A percentile compares a stretch with the other conserved stretches of the same genome.
These are phyloP conservation scores for Hericium erinaceus DNA, from an alignment of 768 basidiomycete species.

Conservation along the genomic window DNA sequence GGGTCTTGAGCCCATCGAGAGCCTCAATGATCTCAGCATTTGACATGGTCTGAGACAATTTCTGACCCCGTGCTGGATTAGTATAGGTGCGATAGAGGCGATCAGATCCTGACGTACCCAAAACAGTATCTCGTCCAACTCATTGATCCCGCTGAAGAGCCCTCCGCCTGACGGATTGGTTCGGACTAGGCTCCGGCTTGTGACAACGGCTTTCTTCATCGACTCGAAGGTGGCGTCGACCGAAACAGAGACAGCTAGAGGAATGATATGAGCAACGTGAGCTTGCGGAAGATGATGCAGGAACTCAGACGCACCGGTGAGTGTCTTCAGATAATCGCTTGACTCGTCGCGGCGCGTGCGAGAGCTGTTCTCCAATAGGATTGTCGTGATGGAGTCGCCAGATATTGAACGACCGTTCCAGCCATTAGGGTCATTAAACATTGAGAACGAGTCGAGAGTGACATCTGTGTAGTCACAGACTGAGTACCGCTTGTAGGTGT, in stretches of 20 bases:
- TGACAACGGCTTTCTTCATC: constrained; percentile 9
- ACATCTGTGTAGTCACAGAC: background rate
- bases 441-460: constrained; percentile 1
- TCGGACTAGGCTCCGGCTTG: background rate
- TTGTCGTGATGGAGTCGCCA: constrained; percentile 15
- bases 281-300: no score
- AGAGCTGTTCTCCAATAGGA: constrained; percentile 13
- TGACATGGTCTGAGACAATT: constrained; percentile 10
- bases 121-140: constrained; percentile 9
- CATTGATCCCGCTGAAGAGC: constrained; percentile 11
- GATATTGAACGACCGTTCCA: background rate
- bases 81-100: no score
- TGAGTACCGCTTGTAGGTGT: background rate
- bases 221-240: constrained; percentile 15
- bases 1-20: constrained; percentile 6
- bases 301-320: constrained; percentile 13
- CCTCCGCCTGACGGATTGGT: constrained; percentile 7
- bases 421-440: no score
- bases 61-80: background rate
- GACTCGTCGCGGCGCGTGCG: constrained; percentile 13
- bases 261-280: no score
- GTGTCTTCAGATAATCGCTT: constrained; percentile 9
- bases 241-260: constrained; percentile 6
- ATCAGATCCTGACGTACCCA: constrained; percentile 16
- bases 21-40: constrained; percentile 12